Conservation (phyloP, 1,284 basidiomycete genomes). For the Abortiporus biennis region DNA sequence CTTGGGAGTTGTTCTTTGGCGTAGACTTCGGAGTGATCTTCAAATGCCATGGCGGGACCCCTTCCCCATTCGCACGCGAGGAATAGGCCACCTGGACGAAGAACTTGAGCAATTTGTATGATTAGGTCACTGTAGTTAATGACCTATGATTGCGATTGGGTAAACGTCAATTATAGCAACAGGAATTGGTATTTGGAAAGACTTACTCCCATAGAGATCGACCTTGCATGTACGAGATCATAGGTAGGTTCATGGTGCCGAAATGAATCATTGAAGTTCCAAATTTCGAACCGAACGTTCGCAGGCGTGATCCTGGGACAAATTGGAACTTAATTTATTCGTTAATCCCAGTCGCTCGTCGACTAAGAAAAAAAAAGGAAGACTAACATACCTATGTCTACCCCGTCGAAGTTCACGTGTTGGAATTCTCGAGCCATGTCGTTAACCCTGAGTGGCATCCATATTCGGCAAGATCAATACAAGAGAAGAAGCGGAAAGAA, state of each 20-base stretch:
- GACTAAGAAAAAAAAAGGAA: background rate
- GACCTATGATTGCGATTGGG: too few relatives aligned
- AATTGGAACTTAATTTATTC: conserved; percentile 49
- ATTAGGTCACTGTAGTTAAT: conserved; percentile 44
- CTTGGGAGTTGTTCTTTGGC: conserved; percentile 19
- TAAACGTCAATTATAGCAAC: conserved; percentile 4
- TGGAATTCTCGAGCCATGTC: conserved; percentile 65
- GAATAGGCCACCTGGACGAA: conserved; percentile 61
- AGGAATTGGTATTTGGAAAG: background rate
- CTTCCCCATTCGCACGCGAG: conserved; percentile 55
- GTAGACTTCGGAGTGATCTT: conserved; percentile 24
- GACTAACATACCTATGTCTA: conserved; percentile 56
- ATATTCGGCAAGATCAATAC: conserved; percentile 2
- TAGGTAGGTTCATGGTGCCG: conserved; percentile 44
- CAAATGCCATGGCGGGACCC: conserved; percentile 34
- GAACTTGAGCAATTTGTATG: conserved; percentile 45
- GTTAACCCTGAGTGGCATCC: conserved; percentile 48
- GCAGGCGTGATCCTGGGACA: conserved; percentile 49
- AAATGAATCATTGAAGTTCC: conserved; percentile 46
- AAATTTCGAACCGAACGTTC: conserved; percentile 61
- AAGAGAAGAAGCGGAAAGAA: conserved; percentile 4
- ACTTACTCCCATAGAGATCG: conserved; percentile 52
- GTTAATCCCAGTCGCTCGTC: conserved; percentile 8
- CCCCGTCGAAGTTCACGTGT: conserved; percentile 54
- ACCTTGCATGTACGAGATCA: conserved; percentile 60